Conservation (phyloP, 2,329 filamentous ascomycete species). For the Claviceps pazoutovae region DNA sequence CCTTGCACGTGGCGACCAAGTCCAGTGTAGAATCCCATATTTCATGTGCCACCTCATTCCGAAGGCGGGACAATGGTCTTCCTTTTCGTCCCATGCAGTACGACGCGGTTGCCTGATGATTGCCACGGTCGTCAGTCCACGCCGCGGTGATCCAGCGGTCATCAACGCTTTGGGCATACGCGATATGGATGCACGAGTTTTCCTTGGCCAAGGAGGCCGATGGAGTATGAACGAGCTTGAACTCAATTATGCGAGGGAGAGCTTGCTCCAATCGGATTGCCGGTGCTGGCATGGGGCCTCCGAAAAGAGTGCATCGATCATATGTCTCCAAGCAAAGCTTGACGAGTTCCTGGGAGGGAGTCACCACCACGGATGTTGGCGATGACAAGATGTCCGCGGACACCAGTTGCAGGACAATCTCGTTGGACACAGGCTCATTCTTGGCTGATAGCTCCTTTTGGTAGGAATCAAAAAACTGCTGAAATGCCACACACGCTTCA, state of each 20-base stretch:
- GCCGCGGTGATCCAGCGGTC: constrained; percentile 65
- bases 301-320: constrained; percentile 53
- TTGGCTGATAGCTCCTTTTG: constrained; percentile 30
- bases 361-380: constrained; percentile 46
- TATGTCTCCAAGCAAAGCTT: constrained; percentile 62
- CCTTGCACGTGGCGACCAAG: constrained; percentile 54
- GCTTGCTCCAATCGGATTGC: constrained; percentile 60
- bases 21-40: constrained; percentile 68
- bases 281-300: constrained; percentile 46
- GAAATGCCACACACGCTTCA: constrained; percentile 61
- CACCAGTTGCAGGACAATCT: constrained; percentile 66
- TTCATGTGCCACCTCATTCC: constrained; percentile 54
- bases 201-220: constrained; percentile 63
- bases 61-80: constrained; percentile 33
- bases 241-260: constrained; percentile 58
- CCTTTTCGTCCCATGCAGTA: constrained; percentile 56
- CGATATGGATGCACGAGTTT: constrained; percentile 67
- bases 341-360: constrained; percentile 43
- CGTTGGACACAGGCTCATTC: constrained; percentile 34
- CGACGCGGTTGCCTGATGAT: constrained; percentile 56
- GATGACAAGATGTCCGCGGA: constrained; percentile 55
- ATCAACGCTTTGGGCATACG: constrained; percentile 63
- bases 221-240: constrained; percentile 53
- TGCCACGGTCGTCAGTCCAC: constrained; percentile 68
- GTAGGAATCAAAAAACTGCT: constrained; percentile 51